Conservation (phyloP, 495 filamentous ascomycete genomes). For the Penicillium argentinense region DNA sequence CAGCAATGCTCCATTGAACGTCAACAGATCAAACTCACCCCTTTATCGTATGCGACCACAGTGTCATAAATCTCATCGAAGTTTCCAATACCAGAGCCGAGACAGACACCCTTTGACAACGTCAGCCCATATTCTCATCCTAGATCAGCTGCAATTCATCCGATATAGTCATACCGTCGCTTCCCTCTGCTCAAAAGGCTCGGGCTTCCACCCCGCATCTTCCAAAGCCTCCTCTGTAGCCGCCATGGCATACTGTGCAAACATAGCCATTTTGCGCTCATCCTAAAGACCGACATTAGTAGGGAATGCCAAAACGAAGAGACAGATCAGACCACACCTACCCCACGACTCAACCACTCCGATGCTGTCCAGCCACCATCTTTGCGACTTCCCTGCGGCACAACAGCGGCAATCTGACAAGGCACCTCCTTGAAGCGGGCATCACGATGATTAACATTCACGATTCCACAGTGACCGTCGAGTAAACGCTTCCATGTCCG, state of each 20-base stretch:
- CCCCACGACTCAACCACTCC: slow-evolving; percentile 72
- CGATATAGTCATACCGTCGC: slow-evolving; percentile 52
- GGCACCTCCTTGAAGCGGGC: slow-evolving; percentile 67
- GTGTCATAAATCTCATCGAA: slow-evolving; percentile 86
- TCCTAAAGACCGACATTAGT: slow-evolving; percentile 45
- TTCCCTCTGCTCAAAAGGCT: slow-evolving; percentile 59
- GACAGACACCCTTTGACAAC: slow-evolving; percentile 66
- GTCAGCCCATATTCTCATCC: slow-evolving; percentile 3
- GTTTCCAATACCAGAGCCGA: slow-evolving; percentile 96
- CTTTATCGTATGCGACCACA: slow-evolving; percentile 70
- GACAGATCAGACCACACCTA: slow-evolving; percentile 16
- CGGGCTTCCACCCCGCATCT: slow-evolving; percentile 79
- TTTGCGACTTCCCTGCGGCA: slow-evolving; percentile 59
- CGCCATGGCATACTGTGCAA: slow-evolving; percentile 87
- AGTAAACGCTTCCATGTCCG: slow-evolving; percentile 80
- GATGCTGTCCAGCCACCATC: slow-evolving; percentile 67
- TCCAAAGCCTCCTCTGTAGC: slow-evolving; percentile 82
- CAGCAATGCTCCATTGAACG: background rate
- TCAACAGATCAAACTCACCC: slow-evolving; percentile 48
- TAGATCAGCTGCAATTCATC: background rate
- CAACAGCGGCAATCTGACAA: slow-evolving; percentile 79
- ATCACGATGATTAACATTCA: slow-evolving; percentile 61
- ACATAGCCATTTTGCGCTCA: slow-evolving; percentile 83
- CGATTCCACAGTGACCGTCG: slow-evolving; percentile 75
- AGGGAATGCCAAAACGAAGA: background rate